A percentile compares a stretch with the other conserved stretches of the same genome.
phyloP scores from a whole-genome alignment of 1,139 yeast species.

The Pichia sp. region DNA sequence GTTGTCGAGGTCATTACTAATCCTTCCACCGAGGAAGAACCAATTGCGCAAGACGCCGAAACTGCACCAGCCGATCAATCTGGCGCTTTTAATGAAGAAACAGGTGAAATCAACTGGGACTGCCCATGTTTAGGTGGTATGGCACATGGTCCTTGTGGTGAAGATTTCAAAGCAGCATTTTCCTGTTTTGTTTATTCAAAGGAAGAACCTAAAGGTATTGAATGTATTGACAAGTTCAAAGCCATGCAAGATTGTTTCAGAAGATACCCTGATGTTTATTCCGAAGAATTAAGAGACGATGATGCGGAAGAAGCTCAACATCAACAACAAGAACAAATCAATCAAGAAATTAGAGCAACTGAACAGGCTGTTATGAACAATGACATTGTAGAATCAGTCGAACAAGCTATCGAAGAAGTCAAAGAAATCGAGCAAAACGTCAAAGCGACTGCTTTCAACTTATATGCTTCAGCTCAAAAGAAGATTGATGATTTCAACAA shows the following conservation, averaged over 20 bases:
- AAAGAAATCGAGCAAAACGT: slow-evolving; percentile 14
- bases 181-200: slow-evolving; percentile 93
- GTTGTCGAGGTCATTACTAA: neutral
- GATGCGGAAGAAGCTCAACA: slow-evolving; percentile 29
- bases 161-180: slow-evolving; percentile 93
- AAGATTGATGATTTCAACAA: slow-evolving; percentile 14
- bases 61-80: slow-evolving; percentile 22
- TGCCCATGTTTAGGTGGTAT: slow-evolving; percentile 99
- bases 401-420: slow-evolving; percentile 21
- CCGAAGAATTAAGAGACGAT: slow-evolving; percentile 81
- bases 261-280: slow-evolving; percentile 86
- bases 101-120: slow-evolving; percentile 99
- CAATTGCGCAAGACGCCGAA: slow-evolving; percentile 15
- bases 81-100: slow-evolving; percentile 84
- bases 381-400: slow-evolving; percentile 14
- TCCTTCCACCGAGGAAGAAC: slow-evolving; percentile 5
- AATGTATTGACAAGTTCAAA: slow-evolving; percentile 87
- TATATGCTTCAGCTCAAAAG: slow-evolving; percentile 14
- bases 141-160: slow-evolving; percentile 99
- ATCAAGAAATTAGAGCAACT: slow-evolving; percentile 11
- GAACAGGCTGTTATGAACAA: slow-evolving; percentile 15
- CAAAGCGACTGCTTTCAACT: slow-evolving; percentile 8
- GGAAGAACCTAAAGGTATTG: slow-evolving; percentile 95
- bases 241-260: slow-evolving; percentile 95
- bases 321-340: slow-evolving; percentile 10